These are phyloP conservation scores for Pittosporum tobira DNA, from an alignment of 129 eudicot species.

Conservation along the genomic window DNA sequence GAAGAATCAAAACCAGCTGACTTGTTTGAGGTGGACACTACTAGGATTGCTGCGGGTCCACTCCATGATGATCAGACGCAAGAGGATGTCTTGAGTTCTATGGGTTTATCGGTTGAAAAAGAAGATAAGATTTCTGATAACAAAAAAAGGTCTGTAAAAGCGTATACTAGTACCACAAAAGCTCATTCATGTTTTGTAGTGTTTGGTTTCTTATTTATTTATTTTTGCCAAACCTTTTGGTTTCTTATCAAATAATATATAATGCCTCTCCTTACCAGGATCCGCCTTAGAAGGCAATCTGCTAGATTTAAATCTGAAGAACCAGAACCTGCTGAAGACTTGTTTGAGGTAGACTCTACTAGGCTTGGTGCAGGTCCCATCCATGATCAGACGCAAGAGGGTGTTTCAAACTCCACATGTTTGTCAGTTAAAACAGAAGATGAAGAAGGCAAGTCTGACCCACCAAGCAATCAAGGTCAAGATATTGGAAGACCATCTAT, in stretches of 20 bases:
- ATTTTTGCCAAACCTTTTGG: too few relatives aligned
- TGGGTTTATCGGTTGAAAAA: slow-evolving; percentile 7
- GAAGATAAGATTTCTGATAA: slow-evolving; percentile 4
- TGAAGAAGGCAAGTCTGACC: slow-evolving; percentile 13
- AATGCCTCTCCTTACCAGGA: neutral
- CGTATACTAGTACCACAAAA: neutral
- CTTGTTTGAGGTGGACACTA: slow-evolving; percentile 6
- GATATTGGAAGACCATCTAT: slow-evolving; percentile 40
- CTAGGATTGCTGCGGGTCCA: slow-evolving; percentile 9
- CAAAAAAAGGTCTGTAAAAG: neutral
- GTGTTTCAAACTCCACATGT: slow-evolving; percentile 14
- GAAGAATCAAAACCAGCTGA: slow-evolving; percentile 14
- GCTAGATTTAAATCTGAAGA: slow-evolving; percentile 28
- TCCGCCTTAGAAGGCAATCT: slow-evolving; percentile 23
- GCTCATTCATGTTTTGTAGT: neutral
- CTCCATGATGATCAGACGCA: slow-evolving; percentile 20
- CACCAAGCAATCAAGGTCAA: slow-evolving; percentile 4
- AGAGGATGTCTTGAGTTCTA: slow-evolving; percentile 25
- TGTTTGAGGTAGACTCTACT: slow-evolving; percentile 1
- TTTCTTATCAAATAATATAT: too few relatives aligned
- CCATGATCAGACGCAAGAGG: slow-evolving; percentile 25
- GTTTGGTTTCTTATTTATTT: neutral
- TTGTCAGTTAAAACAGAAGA: slow-evolving; percentile 10
- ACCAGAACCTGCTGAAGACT: slow-evolving; percentile 3
- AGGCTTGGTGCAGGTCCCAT: slow-evolving; percentile 7